phyloP scores from a whole-genome alignment of 305 asterid genomes.

The Fraxinus greggii region DNA sequence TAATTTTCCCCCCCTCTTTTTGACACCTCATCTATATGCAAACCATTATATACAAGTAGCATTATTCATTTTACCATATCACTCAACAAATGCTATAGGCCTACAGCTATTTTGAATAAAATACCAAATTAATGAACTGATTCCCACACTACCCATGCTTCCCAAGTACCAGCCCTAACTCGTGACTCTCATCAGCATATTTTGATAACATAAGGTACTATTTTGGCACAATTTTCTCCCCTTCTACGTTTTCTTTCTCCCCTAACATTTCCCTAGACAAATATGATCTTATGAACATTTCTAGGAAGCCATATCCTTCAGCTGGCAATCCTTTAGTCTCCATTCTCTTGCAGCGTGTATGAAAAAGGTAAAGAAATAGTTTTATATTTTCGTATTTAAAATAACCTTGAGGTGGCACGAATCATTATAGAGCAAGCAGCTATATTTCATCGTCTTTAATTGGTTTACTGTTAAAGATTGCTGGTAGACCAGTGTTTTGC shows the following conservation, averaged over 20 bases:
- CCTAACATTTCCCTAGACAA: neutral
- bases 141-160: neutral
- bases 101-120: neutral
- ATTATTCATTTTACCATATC: neutral
- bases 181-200: neutral
- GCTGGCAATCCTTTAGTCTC: neutral
- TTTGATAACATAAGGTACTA: neutral
- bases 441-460: slow-evolving; percentile 1
- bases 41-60: neutral
- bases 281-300: neutral
- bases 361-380: neutral
- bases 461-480: neutral
- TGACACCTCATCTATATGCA: neutral
- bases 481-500: slow-evolving; percentile 1
- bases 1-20: too few species aligned
- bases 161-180: neutral
- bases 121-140: neutral
- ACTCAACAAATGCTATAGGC: neutral
- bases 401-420: neutral
- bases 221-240: neutral
- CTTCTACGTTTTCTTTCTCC: neutral
- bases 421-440: neutral
- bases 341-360: neutral
- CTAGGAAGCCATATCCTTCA: neutral
- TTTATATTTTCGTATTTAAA: neutral